Conservation (phyloP, 2,329 filamentous ascomycete species). For the Sporothrix phasma region DNA sequence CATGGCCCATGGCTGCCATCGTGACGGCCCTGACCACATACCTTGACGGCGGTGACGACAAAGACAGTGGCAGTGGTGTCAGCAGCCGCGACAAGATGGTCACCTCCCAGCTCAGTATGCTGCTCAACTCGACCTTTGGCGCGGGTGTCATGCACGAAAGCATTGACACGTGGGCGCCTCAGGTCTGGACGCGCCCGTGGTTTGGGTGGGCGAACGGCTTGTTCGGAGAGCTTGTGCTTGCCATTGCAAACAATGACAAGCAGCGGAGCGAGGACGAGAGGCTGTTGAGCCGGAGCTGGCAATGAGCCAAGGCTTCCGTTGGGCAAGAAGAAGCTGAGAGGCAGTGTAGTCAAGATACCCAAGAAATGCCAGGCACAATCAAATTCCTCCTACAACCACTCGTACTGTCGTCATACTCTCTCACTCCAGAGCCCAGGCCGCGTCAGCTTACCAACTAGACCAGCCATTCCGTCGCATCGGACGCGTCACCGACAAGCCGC, state of each 20-base stretch:
- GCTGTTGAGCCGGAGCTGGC: conserved; percentile 25
- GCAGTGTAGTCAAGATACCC: neutral
- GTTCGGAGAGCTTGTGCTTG: conserved; percentile 70
- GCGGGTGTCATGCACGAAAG: conserved; percentile 75
- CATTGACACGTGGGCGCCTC: conserved; percentile 53
- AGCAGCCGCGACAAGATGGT: conserved; percentile 35
- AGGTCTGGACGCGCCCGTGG: conserved; percentile 38
- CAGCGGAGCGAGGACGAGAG: conserved; percentile 19
- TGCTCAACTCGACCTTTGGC: conserved; percentile 60
- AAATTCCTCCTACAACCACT: neutral
- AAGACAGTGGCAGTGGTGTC: conserved; percentile 35
- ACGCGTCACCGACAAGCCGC: neutral
- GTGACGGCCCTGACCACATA: conserved; percentile 62
- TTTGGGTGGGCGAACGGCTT: conserved; percentile 88
- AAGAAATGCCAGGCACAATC: neutral
- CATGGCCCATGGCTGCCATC: conserved; percentile 82
- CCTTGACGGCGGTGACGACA: conserved; percentile 59
- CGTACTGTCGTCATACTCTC: neutral
- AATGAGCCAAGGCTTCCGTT: conserved; percentile 15
- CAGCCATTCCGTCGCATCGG: neutral
- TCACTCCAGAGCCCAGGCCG: neutral
- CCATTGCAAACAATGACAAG: conserved; percentile 25
- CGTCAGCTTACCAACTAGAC: neutral
- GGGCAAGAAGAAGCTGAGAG: too few species aligned
- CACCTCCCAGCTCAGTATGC: conserved; percentile 44